Evolutionary conservation across 352 stramenopile species (phyloP).

Genomic region (Blastocystis sp.): DNA sequence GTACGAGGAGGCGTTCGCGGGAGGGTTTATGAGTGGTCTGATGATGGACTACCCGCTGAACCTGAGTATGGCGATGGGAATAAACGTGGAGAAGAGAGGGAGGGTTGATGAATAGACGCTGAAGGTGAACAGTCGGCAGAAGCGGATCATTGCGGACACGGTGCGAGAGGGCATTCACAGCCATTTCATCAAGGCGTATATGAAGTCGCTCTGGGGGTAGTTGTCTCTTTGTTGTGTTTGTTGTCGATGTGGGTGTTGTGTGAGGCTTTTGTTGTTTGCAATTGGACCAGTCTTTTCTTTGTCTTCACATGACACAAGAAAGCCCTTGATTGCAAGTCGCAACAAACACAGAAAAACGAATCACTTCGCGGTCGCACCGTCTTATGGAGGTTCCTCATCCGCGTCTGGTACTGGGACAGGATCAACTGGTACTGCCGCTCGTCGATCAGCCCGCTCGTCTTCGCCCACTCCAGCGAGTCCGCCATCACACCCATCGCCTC

Average conservation of each 20-base stretch:
- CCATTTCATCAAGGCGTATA: slow-evolving; percentile 69
- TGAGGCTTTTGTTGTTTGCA: no score
- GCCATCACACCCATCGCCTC: slow-evolving; percentile 53
- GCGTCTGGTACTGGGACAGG: slow-evolving; percentile 16
- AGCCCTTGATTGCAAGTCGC: no score
- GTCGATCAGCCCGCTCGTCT: slow-evolving; percentile 28
- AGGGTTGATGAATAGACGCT: slow-evolving; percentile 5
- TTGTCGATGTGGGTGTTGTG: no score
- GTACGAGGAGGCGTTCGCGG: slow-evolving; percentile 48
- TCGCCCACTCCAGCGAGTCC: slow-evolving; percentile 55
- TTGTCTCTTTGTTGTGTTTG: not conserved
- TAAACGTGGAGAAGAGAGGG: not conserved
- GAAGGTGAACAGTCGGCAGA: slow-evolving; percentile 43
- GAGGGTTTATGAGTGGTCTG: slow-evolving; percentile 52
- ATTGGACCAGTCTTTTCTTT: no score
- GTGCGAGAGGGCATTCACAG: slow-evolving; percentile 44
- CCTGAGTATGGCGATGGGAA: slow-evolving; percentile 37
- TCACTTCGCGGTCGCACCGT: not conserved
- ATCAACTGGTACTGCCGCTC: slow-evolving; percentile 26
- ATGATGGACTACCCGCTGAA: slow-evolving; percentile 51
- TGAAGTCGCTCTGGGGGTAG: slow-evolving; percentile 44
- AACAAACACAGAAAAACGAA: not conserved
- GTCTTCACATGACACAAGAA: not conserved
- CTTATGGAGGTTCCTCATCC: not conserved
- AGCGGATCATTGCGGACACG: slow-evolving; percentile 1